Percentiles rank a stretch among this genome's conserved stretches.
phyloP scores from a whole-genome alignment of 73 alveolate genomes.

The Symbiodinium natans region DNA sequence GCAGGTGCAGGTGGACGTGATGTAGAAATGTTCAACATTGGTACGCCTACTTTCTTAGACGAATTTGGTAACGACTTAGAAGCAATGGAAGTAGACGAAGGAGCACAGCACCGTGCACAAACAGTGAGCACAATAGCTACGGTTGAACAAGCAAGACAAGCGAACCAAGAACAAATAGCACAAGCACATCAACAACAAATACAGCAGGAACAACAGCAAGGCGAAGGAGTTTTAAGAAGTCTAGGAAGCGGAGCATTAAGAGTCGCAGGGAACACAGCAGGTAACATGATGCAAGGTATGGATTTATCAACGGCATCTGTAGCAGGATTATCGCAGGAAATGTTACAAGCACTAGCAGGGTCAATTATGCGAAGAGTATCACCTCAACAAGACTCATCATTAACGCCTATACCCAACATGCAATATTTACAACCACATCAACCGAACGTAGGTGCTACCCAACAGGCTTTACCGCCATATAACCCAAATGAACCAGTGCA shows the following conservation, averaged over 20 bases:
- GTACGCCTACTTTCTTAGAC: background rate
- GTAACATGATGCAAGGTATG: background rate
- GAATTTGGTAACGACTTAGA: background rate
- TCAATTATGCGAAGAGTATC: background rate
- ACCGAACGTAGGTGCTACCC: background rate
- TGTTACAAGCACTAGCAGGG: background rate
- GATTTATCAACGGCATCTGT: background rate
- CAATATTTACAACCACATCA: background rate
- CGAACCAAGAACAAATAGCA: background rate
- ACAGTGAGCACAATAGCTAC: background rate
- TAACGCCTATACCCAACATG: background rate
- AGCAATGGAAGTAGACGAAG: background rate
- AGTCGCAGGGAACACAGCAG: background rate
- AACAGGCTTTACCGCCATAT: background rate
- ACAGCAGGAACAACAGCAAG: background rate
- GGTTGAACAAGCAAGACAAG: background rate
- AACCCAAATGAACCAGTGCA: background rate
- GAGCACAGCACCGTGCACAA: background rate
- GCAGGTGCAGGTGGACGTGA: background rate
- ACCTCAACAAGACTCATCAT: background rate
- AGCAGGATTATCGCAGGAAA: background rate
- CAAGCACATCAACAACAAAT: background rate
- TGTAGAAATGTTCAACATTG: background rate
- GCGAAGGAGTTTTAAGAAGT: background rate
- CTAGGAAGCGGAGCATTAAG: background rate